Conservation (phyloP, 2,329 filamentous ascomycete genomes). For the Aspergillus pseudoterreus region DNA sequence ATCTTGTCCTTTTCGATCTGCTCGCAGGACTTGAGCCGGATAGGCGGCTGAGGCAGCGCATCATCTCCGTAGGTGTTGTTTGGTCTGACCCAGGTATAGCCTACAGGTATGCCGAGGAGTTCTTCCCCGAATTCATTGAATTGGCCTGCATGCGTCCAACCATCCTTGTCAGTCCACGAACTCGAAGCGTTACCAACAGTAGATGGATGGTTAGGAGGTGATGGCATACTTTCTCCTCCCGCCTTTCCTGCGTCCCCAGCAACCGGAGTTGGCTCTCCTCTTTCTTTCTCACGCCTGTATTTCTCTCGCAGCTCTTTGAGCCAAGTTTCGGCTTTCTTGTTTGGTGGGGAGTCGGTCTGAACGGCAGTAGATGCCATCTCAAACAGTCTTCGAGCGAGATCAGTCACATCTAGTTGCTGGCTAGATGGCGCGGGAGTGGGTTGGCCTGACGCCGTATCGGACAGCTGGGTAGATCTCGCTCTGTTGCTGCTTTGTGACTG, state of each 20-base stretch:
- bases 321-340: constrained; percentile 12
- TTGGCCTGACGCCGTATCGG: not conserved
- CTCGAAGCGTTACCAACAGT: constrained; percentile 16
- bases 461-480: not conserved
- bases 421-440: not conserved
- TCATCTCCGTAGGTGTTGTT: constrained; percentile 25
- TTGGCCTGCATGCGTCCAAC: constrained; percentile 28
- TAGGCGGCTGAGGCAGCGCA: constrained; percentile 22
- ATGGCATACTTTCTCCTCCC: constrained; percentile 12
- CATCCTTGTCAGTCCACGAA: constrained; percentile 26
- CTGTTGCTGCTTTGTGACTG: not conserved
- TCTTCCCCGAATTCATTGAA: constrained; percentile 28
- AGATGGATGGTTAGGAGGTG: constrained; percentile 9
- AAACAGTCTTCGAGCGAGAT: constrained; percentile 12
- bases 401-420: constrained; percentile 2
- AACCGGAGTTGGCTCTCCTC: not conserved
- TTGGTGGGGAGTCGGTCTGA: constrained; percentile 9
- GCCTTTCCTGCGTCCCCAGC: not conserved
- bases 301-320: constrained; percentile 13
- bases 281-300: constrained; percentile 8
- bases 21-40: constrained; percentile 22
- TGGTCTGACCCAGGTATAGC: constrained; percentile 23
- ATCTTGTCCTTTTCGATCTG: constrained; percentile 28
- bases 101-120: constrained; percentile 19
- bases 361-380: constrained; percentile 16